Percentiles rank a stretch among this genome's conserved stretches.
Conservation (phyloP, 495 filamentous ascomycete genomes). For the Xeromyces bisporus region DNA sequence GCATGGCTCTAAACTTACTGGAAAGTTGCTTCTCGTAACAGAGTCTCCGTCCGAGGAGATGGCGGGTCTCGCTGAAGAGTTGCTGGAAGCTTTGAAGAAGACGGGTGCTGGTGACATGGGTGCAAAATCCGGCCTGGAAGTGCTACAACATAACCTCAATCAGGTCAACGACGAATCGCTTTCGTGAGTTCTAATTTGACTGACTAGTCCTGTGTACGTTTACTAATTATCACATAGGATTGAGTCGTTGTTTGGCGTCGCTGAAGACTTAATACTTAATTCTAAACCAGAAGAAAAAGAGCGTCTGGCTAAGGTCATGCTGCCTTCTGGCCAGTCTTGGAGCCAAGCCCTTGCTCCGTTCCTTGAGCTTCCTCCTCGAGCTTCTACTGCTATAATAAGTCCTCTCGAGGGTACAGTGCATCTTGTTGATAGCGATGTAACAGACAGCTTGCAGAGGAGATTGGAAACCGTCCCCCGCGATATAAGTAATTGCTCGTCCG, state of each 20-base stretch:
- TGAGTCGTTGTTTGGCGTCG: constrained; percentile 36
- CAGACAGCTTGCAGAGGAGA: constrained; percentile 11
- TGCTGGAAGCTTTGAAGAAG: constrained; percentile 26
- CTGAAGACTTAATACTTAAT: constrained; percentile 31
- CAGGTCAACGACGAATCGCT: constrained; percentile 36
- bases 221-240: constrained; percentile 21
- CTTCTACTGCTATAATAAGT: constrained; percentile 54
- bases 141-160: constrained; percentile 34
- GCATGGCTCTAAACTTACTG: constrained; percentile 36
- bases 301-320: constrained; percentile 20
- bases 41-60: constrained; percentile 40
- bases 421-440: constrained; percentile 30
- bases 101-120: constrained; percentile 19
- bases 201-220: background rate
- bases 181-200: constrained; percentile 18
- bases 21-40: constrained; percentile 37
- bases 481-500: constrained; percentile 46
- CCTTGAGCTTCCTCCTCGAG: constrained; percentile 37
- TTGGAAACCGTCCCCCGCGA: constrained; percentile 35
- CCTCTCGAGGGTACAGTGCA: constrained; percentile 53
- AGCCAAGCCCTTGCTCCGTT: constrained; percentile 38
- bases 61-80: constrained; percentile 28
- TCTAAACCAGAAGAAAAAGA: constrained; percentile 13
- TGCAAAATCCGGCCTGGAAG: constrained; percentile 27
- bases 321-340: constrained; percentile 36